Conservation (phyloP, 345 rosid genomes). For the Eutrema yunnanense region DNA sequence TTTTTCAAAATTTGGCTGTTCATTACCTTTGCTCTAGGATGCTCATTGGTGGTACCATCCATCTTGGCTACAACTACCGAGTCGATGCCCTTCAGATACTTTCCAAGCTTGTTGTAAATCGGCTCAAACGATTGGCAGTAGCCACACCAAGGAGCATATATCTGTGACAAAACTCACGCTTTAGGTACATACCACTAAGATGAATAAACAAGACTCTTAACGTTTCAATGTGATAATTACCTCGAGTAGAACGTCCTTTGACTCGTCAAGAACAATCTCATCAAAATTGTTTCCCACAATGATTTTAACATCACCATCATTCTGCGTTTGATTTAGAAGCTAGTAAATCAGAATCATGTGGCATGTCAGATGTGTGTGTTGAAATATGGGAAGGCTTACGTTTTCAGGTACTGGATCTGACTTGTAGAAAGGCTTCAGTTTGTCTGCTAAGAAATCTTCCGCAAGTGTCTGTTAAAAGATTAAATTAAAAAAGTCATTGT, state of each 20-base stretch:
- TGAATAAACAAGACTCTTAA: background rate
- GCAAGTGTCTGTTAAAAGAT: slow-evolving; percentile 50
- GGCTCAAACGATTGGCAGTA: slow-evolving; percentile 95
- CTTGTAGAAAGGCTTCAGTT: slow-evolving; percentile 87
- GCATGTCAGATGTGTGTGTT: background rate
- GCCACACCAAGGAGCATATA: slow-evolving; percentile 99
- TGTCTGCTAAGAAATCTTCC: slow-evolving; percentile 70
- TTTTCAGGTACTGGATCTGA: slow-evolving; percentile 90
- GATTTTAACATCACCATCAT: slow-evolving; percentile 88
- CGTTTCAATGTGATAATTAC: slow-evolving; percentile 30
- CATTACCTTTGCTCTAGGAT: slow-evolving; percentile 93
- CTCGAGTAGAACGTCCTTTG: slow-evolving; percentile 97
- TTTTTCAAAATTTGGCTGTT: background rate
- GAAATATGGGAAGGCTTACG: slow-evolving; percentile 40
- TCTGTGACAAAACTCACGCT: slow-evolving; percentile 36
- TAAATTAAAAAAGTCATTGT: background rate
- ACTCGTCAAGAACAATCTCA: slow-evolving; percentile 91
- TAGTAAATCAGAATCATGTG: slow-evolving; percentile 11
- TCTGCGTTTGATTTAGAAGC: slow-evolving; percentile 39
- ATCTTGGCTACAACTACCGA: slow-evolving; percentile 90
- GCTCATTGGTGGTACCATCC: slow-evolving; percentile 99
- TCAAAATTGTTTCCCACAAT: slow-evolving; percentile 89
- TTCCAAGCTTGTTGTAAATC: slow-evolving; percentile 85
- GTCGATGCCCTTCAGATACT: slow-evolving; percentile 70
- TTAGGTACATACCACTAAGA: background rate